phyloP scores from a whole-genome alignment of 306 rosid species.

The Cucumis cinereus region DNA sequence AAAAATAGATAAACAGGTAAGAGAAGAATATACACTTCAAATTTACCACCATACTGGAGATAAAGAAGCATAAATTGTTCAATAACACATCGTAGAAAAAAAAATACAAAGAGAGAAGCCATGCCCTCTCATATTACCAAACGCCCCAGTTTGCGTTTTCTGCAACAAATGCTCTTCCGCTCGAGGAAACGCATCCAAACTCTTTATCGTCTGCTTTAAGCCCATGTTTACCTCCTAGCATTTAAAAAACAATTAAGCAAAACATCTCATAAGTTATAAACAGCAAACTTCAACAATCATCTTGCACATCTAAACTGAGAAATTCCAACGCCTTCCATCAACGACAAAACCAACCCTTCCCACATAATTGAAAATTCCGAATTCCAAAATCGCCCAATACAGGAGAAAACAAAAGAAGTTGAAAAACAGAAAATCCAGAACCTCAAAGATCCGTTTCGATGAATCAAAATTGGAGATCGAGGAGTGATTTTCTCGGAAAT shows the following conservation, averaged over 20 bases:
- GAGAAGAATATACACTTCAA: background rate
- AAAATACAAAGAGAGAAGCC: background rate
- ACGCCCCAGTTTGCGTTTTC: conserved; percentile 93
- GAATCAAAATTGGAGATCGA: background rate
- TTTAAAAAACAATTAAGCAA: background rate
- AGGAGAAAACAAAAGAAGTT: background rate
- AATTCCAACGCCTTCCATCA: background rate
- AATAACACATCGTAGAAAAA: background rate
- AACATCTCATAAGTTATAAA: background rate
- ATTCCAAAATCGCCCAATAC: background rate
- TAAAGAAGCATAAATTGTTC: background rate
- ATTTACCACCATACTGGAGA: background rate
- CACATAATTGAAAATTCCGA: background rate
- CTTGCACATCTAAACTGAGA: background rate
- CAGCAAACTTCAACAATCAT: background rate
- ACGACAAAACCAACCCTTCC: background rate
- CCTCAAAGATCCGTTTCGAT: conserved; percentile 1
- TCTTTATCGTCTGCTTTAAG: conserved; percentile 55
- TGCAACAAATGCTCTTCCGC: conserved; percentile 88
- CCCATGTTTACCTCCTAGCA: conserved; percentile 37
- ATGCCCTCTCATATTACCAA: conserved; percentile 33
- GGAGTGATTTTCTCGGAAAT: background rate
- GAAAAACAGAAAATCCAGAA: background rate
- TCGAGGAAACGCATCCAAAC: conserved; percentile 92
- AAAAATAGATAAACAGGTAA: background rate